Conservation (phyloP, 305 asterid genomes). For the Salvia sclarea region DNA sequence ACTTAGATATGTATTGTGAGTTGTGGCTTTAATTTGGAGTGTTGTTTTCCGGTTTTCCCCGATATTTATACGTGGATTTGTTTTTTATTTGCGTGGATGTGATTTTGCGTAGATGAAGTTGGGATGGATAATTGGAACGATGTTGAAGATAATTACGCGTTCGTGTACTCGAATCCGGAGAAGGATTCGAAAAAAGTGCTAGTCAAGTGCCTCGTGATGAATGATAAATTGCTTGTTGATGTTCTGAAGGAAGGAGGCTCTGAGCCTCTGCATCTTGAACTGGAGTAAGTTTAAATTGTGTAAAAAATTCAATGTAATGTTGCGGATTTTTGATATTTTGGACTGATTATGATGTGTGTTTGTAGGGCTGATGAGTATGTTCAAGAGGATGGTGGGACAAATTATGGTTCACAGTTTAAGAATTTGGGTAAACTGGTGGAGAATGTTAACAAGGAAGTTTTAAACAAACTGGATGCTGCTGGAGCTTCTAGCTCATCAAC, state of each 20-base stretch:
- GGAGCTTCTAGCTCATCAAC: constrained; percentile 39
- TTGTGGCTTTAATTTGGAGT: background rate
- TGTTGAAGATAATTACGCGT: constrained; percentile 61
- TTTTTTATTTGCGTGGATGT: constrained; percentile 1
- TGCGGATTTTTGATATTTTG: background rate
- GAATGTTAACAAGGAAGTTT: constrained; percentile 45
- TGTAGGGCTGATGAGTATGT: constrained; percentile 58
- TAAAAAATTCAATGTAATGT: background rate
- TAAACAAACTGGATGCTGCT: constrained; percentile 44
- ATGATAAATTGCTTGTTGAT: constrained; percentile 63
- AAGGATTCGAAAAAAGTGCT: constrained; percentile 61
- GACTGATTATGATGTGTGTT: background rate
- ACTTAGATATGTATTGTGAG: too few relatives aligned
- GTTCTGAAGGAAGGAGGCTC: constrained; percentile 60
- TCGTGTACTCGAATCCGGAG: constrained; percentile 65
- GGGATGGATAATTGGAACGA: constrained; percentile 68
- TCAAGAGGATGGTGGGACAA: constrained; percentile 46
- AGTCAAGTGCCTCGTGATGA: constrained; percentile 75
- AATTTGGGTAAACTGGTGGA: constrained; percentile 68
- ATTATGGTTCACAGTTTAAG: constrained; percentile 65
- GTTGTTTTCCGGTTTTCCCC: background rate
- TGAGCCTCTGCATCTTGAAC: constrained; percentile 62
- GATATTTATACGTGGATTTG: background rate
- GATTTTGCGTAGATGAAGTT: constrained; percentile 51
- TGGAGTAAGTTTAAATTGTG: constrained; percentile 43